phyloP scores from a whole-genome alignment of 2,329 filamentous ascomycete genomes.

The Pseudogymnoascus sp. region DNA sequence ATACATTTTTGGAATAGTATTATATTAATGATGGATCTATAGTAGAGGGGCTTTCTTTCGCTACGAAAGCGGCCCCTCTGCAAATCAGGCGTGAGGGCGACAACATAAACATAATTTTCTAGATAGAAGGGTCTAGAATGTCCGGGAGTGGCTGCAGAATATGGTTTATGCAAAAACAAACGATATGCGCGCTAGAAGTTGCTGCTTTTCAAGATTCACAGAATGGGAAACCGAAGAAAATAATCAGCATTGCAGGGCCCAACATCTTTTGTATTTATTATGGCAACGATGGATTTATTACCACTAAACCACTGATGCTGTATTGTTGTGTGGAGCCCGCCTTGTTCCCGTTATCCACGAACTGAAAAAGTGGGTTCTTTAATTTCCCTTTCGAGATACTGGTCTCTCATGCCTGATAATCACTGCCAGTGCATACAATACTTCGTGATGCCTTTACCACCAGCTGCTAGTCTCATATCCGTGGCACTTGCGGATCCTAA shows the following conservation, averaged over 20 bases:
- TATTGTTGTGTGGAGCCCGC: neutral
- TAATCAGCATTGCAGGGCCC: too few species aligned
- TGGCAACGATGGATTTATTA: neutral
- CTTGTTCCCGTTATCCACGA: neutral
- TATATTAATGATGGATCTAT: neutral
- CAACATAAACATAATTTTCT: neutral
- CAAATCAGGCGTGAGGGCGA: neutral
- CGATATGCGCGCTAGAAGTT: too few species aligned
- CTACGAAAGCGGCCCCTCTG: constrained; percentile 9
- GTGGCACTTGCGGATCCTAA: too few species aligned
- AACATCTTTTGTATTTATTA: too few species aligned
- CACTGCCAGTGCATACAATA: too few species aligned
- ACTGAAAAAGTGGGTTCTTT: neutral
- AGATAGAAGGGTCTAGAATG: neutral
- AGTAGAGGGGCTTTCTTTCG: constrained; percentile 3
- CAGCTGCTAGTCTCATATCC: too few species aligned
- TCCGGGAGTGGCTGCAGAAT: neutral
- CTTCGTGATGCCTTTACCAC: too few species aligned
- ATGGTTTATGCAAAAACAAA: neutral
- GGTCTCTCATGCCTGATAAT: neutral
- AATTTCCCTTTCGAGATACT: neutral
- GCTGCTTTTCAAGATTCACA: too few species aligned
- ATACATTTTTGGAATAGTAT: neutral
- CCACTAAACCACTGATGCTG: neutral
- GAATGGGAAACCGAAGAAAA: too few species aligned